These are phyloP conservation scores for Sporothrix brasiliensis DNA, from an alignment of 2,329 filamentous ascomycete species.

Conservation along the genomic window DNA sequence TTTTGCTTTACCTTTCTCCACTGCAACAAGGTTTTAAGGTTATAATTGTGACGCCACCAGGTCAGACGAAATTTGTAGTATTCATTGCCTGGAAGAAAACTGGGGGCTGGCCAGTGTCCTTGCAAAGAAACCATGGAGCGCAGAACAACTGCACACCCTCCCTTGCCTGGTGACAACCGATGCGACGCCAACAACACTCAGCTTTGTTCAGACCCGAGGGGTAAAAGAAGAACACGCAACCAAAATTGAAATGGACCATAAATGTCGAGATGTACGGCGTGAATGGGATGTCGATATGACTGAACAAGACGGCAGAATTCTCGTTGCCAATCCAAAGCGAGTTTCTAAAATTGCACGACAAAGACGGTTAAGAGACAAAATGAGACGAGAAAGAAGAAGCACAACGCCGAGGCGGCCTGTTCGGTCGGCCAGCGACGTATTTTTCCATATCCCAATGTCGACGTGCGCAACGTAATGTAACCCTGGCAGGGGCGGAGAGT, in stretches of 20 bases:
- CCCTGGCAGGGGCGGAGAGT: background rate
- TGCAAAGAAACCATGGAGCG: no score
- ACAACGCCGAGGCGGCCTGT: background rate
- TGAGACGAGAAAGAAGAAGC: background rate
- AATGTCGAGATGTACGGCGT: no score
- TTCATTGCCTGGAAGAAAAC: no score
- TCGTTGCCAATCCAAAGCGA: no score
- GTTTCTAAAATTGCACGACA: no score
- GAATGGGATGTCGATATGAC: no score
- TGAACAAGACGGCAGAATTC: no score
- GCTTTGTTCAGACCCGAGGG: slow-evolving; percentile 3
- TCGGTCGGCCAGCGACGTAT: no score
- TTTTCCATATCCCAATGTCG: no score
- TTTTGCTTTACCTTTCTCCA: background rate
- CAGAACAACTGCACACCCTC: background rate
- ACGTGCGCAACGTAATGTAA: background rate
- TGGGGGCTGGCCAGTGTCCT: no score
- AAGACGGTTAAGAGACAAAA: no score
- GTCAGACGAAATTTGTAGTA: no score
- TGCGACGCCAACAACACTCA: background rate
- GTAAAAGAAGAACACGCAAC: background rate
- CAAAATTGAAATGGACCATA: background rate
- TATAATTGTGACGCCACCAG: background rate
- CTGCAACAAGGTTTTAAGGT: background rate
- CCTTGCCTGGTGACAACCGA: background rate